Evolutionary conservation across 495 filamentous ascomycete genomes (phyloP).

Genomic region (Lasiosphaeriaceae sp.): DNA sequence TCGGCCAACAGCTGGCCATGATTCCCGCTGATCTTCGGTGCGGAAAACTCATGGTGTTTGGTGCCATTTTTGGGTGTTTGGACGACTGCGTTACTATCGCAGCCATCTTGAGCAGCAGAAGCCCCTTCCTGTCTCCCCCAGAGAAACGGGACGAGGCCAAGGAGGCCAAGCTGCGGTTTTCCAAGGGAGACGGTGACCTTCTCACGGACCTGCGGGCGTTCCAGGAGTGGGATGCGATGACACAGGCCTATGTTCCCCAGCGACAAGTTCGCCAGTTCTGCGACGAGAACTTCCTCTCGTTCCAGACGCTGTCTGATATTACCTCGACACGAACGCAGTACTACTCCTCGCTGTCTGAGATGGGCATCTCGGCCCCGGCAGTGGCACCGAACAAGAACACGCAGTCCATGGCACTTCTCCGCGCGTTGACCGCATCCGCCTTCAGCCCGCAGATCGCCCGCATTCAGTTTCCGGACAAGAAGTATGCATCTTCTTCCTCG

Average conservation of each 20-base stretch:
- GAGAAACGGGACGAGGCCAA: conserved; percentile 79
- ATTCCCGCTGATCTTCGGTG: conserved; percentile 93
- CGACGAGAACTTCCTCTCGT: conserved; percentile 80
- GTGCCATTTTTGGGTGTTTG: conserved; percentile 86
- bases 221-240: conserved; percentile 70
- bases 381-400: conserved; percentile 26
- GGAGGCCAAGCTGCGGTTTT: conserved; percentile 71
- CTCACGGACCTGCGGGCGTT: conserved; percentile 81
- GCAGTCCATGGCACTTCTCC: conserved; percentile 57
- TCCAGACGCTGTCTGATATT: conserved; percentile 81
- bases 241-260: conserved; percentile 50
- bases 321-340: conserved; percentile 81
- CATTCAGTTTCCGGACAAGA: conserved; percentile 91
- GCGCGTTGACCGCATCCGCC: conserved; percentile 82
- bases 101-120: conserved; percentile 77
- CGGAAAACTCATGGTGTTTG: conserved; percentile 93
- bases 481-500: conserved; percentile 77
- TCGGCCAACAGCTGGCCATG: conserved; percentile 86
- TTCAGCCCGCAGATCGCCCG: conserved; percentile 89
- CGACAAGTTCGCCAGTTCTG: conserved; percentile 74
- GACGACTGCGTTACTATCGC: conserved; percentile 87
- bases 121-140: conserved; percentile 77
- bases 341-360: conserved; percentile 78
- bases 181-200: conserved; percentile 75
- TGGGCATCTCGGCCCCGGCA: conserved; percentile 52